Base-by-base conservation (phyloP, 2,329 filamentous ascomycete species). In the Beauveria sp. region DNA sequence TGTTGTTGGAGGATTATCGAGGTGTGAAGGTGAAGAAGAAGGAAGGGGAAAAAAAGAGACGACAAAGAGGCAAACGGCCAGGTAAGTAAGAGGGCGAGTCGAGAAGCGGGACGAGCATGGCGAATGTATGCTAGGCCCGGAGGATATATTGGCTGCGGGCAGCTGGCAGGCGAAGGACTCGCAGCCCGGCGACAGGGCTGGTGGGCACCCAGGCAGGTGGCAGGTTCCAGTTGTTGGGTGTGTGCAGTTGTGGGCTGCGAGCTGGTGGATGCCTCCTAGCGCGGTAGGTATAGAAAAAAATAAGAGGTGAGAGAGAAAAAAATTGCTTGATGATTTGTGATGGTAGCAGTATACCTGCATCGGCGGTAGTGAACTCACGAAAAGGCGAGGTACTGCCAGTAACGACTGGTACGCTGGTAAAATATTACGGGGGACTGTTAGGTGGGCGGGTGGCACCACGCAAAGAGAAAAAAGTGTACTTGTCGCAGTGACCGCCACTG, bases 121-220 rank as follows among this genome's bases (percentile, higher is more conserved):
- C 52, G 14, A 54, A 56, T 55, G 53, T 22, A 55, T 55, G 41
- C 53, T 55, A 41, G 53, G 53, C 24, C 40, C 41, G 4, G 40
- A 56, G 41, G 44, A 57, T 48, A 48, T 57, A 57, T 57, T 48
- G 55, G 55, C 28, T n/a, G 55, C 28, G 8, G 48, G 47, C 47
- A 50, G 30, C 52, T 30, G 30, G 34, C 30, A 16, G 16, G 22
- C 52, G 55, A 16, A 30, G 20, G 52, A n/a, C 34, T 41, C 20
- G 37, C 52, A n/a, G 51, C 5, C 51, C n/a, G 34, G 28, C 18
- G 48, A 51, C 55, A 57, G 55, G 54, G 54, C 54, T 56, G 43
- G 54, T 56, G 41, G 54, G 26, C n/a, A 30, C 30, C 41, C 6
- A 22, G 28, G 50, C 50, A 30, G 46, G 34, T 16, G 34, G 34